Conservation (phyloP, 495 filamentous ascomycete genomes). For the Penicillium psychrofluorescens region DNA sequence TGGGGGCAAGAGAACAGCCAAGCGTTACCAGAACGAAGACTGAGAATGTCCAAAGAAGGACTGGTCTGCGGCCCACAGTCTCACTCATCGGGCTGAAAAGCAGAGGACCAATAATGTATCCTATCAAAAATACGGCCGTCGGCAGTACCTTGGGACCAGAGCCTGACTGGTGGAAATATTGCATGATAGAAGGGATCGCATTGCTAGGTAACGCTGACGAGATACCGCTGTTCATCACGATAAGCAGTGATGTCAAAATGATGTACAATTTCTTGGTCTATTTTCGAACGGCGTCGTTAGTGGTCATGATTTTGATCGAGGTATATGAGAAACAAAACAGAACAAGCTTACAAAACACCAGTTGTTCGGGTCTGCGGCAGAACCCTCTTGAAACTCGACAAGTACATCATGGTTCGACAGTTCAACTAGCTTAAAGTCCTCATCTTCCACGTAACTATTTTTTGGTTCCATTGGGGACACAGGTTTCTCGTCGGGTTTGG, state of each 20-base stretch:
- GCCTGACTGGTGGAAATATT: conserved; percentile 30
- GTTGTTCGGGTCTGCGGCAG: conserved; percentile 20
- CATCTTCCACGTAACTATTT: neutral
- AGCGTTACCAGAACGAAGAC: conserved; percentile 62
- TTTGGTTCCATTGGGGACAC: conserved; percentile 2
- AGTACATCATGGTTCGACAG: conserved; percentile 16
- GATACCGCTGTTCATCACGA: conserved; percentile 68
- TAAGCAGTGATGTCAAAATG: conserved; percentile 46
- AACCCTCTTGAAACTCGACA: conserved; percentile 25
- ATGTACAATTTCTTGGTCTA: conserved; percentile 52
- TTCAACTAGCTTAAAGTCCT: conserved; percentile 15
- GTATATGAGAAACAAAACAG: no score
- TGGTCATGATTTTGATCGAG: neutral
- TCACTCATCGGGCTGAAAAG: conserved; percentile 66
- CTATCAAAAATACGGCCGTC: conserved; percentile 67
- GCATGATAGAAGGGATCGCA: conserved; percentile 45
- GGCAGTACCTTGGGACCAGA: conserved; percentile 53
- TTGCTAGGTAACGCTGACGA: conserved; percentile 62
- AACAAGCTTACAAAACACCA: conserved; percentile 23
- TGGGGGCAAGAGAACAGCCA: conserved; percentile 61
- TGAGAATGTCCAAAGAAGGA: conserved; percentile 55
- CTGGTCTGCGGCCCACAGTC: conserved; percentile 56
- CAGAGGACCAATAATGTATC: conserved; percentile 60
- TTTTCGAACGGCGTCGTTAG: neutral
- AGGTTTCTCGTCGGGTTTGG: conserved; percentile 1